These are phyloP conservation scores for Metarhizium album DNA, from an alignment of 2,329 filamentous ascomycete genomes.

Conservation along the genomic window DNA sequence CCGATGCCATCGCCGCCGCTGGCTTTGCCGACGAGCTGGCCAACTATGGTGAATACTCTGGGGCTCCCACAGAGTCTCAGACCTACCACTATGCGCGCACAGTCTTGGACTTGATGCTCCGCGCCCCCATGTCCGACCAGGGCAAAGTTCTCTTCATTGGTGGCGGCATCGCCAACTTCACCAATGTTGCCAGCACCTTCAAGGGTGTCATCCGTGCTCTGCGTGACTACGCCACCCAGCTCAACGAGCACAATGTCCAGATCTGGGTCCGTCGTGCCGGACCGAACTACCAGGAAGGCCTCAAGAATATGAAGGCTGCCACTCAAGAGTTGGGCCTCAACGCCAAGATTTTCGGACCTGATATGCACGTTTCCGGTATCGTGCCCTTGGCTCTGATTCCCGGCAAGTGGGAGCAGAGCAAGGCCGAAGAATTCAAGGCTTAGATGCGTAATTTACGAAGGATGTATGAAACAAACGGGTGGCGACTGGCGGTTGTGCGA, in stretches of 20 bases:
- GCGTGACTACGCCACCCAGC: constrained; percentile 72
- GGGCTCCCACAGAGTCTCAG: constrained; percentile 95
- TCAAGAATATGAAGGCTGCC: constrained; percentile 98
- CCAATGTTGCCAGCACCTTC: constrained; percentile 98
- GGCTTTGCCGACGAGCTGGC: constrained; percentile 93
- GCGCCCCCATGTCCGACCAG: constrained; percentile 70
- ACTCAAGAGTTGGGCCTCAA: constrained; percentile 82
- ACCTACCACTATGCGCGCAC: constrained; percentile 98
- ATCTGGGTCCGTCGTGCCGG: constrained; percentile 86
- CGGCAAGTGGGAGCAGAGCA: constrained; percentile 52
- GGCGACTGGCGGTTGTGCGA: not conserved
- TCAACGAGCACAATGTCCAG: constrained; percentile 93
- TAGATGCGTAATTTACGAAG: constrained; percentile 21
- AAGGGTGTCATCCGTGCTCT: constrained; percentile 98
- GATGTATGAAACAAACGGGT: not conserved
- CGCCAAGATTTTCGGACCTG: constrained; percentile 53
- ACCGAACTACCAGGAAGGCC: constrained; percentile 98
- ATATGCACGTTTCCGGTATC: constrained; percentile 97
- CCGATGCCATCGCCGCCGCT: constrained; percentile 92
- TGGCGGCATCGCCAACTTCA: constrained; percentile 99
- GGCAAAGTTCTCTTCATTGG: constrained; percentile 99
- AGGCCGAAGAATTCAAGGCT: constrained; percentile 49
- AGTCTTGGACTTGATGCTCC: constrained; percentile 93
- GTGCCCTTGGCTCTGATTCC: constrained; percentile 78
- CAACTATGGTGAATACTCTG: constrained; percentile 99